These are phyloP conservation scores for Aspergillus taichungensis DNA, from an alignment of 495 filamentous ascomycete genomes.

Conservation along the genomic window DNA sequence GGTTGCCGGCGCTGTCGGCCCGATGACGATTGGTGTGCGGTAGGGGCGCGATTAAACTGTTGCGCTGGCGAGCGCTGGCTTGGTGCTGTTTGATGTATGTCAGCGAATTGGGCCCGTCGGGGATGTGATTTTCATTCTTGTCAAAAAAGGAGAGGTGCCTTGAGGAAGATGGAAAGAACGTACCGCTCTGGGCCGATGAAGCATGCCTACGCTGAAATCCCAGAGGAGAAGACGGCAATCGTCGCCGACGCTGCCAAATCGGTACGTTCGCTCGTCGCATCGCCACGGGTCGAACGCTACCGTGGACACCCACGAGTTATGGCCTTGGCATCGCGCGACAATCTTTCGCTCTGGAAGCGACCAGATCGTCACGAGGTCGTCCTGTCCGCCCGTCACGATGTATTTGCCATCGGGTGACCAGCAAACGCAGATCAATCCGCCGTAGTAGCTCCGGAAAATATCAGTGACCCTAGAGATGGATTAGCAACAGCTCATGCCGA, in stretches of 20 bases:
- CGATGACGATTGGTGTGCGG: conserved; percentile 63
- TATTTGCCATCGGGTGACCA: conserved; percentile 98
- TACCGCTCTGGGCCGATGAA: conserved; percentile 80
- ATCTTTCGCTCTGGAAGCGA: conserved; percentile 72
- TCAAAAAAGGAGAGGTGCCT: no score
- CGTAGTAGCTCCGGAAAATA: conserved; percentile 85
- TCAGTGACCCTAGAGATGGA: conserved; percentile 58
- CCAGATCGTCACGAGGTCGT: conserved; percentile 94
- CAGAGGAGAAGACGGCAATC: conserved; percentile 84
- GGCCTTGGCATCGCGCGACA: conserved; percentile 85
- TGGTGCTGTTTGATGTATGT: conserved; percentile 35
- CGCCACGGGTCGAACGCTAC: conserved; percentile 95
- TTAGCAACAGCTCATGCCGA: conserved; percentile 7
- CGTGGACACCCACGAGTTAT: conserved; percentile 89
- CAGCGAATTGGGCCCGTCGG: neutral
- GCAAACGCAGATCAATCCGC: conserved; percentile 82
- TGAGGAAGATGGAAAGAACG: conserved; percentile 11
- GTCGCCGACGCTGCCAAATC: conserved; percentile 92
- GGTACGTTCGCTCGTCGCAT: conserved; percentile 88
- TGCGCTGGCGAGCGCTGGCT: conserved; percentile 28
- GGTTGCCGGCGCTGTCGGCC: conserved; percentile 54
- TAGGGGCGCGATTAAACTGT: conserved; percentile 32
- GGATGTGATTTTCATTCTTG: no score
- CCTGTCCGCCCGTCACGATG: conserved; percentile 88
- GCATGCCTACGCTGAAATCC: conserved; percentile 97